These are phyloP conservation scores for Geotrichum phurueaensis DNA, from an alignment of 1,139 yeast genomes.

Conservation along the genomic window DNA sequence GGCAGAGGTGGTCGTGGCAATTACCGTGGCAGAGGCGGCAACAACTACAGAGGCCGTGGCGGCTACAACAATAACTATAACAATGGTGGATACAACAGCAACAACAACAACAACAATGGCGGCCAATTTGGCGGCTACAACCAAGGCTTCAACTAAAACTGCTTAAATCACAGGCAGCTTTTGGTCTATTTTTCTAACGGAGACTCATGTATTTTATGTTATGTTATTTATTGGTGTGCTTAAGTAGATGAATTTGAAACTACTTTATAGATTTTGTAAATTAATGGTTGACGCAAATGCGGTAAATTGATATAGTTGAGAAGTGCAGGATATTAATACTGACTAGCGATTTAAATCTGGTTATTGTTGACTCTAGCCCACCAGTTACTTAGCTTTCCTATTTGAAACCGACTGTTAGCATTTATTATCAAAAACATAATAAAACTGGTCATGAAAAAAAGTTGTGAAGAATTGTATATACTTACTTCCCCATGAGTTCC, in stretches of 20 bases:
- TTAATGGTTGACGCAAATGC: neutral
- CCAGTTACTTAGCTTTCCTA: slow-evolving; percentile 17
- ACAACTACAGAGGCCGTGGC: slow-evolving; percentile 16
- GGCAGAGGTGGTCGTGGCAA: slow-evolving; percentile 21
- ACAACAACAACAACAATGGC: slow-evolving; percentile 1
- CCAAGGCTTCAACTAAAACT: slow-evolving; percentile 2
- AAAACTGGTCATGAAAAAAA: neutral
- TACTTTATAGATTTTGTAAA: neutral
- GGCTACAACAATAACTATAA: slow-evolving; percentile 3
- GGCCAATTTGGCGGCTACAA: slow-evolving; percentile 5
- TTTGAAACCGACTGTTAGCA: neutral
- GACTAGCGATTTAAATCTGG: slow-evolving; percentile 4
- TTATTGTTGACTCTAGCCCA: slow-evolving; percentile 19
- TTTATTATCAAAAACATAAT: neutral
- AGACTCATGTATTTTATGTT: neutral
- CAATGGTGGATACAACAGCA: slow-evolving; percentile 4
- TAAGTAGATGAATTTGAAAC: neutral
- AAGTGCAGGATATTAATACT: neutral
- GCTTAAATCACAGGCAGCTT: neutral
- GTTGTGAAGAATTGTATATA: neutral
- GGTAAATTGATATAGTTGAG: neutral
- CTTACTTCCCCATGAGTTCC: slow-evolving; percentile 33
- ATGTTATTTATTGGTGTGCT: slow-evolving; percentile 1
- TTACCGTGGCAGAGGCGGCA: slow-evolving; percentile 23
- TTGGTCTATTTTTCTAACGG: neutral